Percentiles rank a stretch among this genome's conserved stretches.
Conservation (phyloP, 306 rosid species). For the Mimosa bimucronata region DNA sequence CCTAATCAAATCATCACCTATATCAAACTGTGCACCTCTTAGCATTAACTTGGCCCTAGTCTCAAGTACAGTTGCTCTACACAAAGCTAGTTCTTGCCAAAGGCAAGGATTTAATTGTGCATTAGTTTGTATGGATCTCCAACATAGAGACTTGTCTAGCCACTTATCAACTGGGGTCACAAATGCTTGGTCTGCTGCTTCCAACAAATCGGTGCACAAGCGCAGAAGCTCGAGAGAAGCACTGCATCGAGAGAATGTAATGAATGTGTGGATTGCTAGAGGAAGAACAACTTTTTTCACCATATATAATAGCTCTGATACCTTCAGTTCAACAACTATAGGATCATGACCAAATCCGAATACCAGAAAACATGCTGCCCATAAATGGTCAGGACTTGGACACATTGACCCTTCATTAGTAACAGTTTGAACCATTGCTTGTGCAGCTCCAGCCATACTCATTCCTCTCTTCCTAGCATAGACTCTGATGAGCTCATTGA, state of each 20-base stretch:
- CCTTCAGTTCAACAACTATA: slow-evolving; percentile 70
- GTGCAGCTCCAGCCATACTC: slow-evolving; percentile 54
- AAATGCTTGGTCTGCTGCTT: slow-evolving; percentile 86
- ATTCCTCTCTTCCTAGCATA: slow-evolving; percentile 70
- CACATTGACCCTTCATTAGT: slow-evolving; percentile 58
- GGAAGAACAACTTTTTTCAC: slow-evolving; percentile 75
- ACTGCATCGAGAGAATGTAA: slow-evolving; percentile 78
- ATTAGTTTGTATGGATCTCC: slow-evolving; percentile 76
- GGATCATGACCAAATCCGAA: slow-evolving; percentile 85
- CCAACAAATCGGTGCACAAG: slow-evolving; percentile 73
- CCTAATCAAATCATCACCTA: slow-evolving; percentile 79
- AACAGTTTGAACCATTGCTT: slow-evolving; percentile 77
- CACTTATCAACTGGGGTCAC: slow-evolving; percentile 84
- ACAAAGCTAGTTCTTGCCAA: slow-evolving; percentile 85
- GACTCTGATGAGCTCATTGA: slow-evolving; percentile 66
- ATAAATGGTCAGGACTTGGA: slow-evolving; percentile 66
- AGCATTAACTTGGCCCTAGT: slow-evolving; percentile 88
- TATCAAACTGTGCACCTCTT: slow-evolving; percentile 84
- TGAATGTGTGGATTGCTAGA: slow-evolving; percentile 73
- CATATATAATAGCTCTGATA: slow-evolving; percentile 60
- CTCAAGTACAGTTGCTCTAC: slow-evolving; percentile 81
- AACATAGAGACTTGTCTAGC: slow-evolving; percentile 78
- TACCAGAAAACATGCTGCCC: slow-evolving; percentile 84
- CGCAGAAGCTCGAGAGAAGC: slow-evolving; percentile 82
- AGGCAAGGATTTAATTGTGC: slow-evolving; percentile 88